Evolutionary conservation across 1,284 basidiomycete species (phyloP).

Genomic region (Paramarasmius palmivorus): DNA sequence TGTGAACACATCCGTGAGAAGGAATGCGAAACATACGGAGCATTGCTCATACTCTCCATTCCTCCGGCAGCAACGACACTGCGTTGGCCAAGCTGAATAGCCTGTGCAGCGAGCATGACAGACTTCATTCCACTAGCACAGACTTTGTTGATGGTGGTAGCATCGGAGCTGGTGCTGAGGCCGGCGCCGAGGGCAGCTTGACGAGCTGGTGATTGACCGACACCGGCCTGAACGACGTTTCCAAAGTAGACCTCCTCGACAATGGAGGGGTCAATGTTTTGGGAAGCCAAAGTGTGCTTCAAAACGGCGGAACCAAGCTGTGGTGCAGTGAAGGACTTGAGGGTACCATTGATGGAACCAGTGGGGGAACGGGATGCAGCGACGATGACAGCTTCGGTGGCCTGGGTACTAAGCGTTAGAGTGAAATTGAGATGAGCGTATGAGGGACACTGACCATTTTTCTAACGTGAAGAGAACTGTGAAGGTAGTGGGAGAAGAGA

Average conservation of each 20-base stretch:
- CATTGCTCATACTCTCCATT: slow-evolving; percentile 98
- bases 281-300: slow-evolving; percentile 85
- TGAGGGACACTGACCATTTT: slow-evolving; percentile 43
- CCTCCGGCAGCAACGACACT: slow-evolving; percentile 91
- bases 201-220: slow-evolving; percentile 93
- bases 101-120: slow-evolving; percentile 91
- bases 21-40: slow-evolving; percentile 63
- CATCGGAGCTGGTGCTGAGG: slow-evolving; percentile 84
- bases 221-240: slow-evolving; percentile 95
- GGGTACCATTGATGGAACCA: slow-evolving; percentile 87
- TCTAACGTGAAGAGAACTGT: slow-evolving; percentile 24
- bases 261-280: slow-evolving; percentile 77
- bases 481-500: slow-evolving; percentile 30
- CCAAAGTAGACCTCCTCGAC: slow-evolving; percentile 98
- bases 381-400: slow-evolving; percentile 91
- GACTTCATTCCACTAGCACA: slow-evolving; percentile 97
- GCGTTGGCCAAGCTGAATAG: slow-evolving; percentile 85
- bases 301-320: slow-evolving; percentile 90
- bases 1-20: neutral
- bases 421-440: neutral
- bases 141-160: slow-evolving; percentile 99
- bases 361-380: slow-evolving; percentile 94
- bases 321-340: slow-evolving; percentile 88
- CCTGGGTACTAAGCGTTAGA: slow-evolving; percentile 30
- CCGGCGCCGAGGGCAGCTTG: slow-evolving; percentile 92